Percentiles rank a stretch among this genome's conserved stretches.
Conservation (phyloP, 495 filamentous ascomycete species). For the Diplogelasinospora grovesii region DNA sequence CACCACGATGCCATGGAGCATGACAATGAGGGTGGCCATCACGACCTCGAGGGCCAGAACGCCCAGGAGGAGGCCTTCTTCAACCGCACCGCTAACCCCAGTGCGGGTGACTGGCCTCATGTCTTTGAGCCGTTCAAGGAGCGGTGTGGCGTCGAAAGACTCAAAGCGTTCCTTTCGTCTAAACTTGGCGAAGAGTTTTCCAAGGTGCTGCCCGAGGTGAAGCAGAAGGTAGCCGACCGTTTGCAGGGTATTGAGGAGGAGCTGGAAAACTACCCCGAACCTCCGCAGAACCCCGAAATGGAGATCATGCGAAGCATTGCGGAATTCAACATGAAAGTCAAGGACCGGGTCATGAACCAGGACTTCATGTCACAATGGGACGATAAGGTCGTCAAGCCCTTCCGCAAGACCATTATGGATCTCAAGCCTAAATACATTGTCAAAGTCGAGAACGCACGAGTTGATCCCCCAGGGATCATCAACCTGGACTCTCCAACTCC, state of each 20-base stretch:
- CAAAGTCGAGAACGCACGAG: too few species aligned
- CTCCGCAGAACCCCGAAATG: slow-evolving; percentile 45
- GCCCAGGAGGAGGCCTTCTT: slow-evolving; percentile 58
- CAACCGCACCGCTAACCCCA: slow-evolving; percentile 18
- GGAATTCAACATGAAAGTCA: slow-evolving; percentile 34
- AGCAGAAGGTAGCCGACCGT: slow-evolving; percentile 47
- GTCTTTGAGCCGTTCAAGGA: slow-evolving; percentile 40
- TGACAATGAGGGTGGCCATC: too few species aligned
- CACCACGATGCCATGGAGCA: too few species aligned
- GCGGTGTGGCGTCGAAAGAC: slow-evolving; percentile 51
- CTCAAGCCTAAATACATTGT: slow-evolving; percentile 40
- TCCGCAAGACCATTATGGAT: slow-evolving; percentile 27
- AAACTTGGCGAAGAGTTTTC: slow-evolving; percentile 52
- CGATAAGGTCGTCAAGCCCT: slow-evolving; percentile 22
- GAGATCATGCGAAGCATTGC: slow-evolving; percentile 38
- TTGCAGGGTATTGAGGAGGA: slow-evolving; percentile 40
- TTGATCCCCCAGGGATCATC: slow-evolving; percentile 8
- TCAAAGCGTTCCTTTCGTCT: slow-evolving; percentile 49
- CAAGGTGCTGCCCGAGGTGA: slow-evolving; percentile 52
- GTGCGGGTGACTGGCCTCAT: slow-evolving; percentile 36
- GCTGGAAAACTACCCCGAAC: slow-evolving; percentile 47
- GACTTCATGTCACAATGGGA: slow-evolving; percentile 23
- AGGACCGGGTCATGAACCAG: slow-evolving; percentile 27
- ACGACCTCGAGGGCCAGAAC: slow-evolving; percentile 48
- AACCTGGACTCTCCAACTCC: slow-evolving; percentile 21